A percentile compares a stretch with the other conserved stretches of the same genome.
These are phyloP conservation scores for Pelargonium citronellum DNA, from an alignment of 441 rosid genomes.

Conservation along the genomic window DNA sequence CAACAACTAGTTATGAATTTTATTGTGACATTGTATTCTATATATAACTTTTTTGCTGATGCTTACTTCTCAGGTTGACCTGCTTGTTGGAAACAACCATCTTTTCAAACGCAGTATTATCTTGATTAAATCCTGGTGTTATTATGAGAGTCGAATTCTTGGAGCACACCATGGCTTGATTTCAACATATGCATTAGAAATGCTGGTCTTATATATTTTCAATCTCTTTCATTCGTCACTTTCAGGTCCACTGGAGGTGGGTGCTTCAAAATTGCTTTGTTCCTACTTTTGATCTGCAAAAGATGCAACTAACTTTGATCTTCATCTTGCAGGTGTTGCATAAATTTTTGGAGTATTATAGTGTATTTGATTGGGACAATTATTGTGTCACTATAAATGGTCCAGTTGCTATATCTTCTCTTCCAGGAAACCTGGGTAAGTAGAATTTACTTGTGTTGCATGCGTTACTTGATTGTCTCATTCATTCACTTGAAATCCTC, in stretches of 20 bases:
- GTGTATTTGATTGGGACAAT: conserved; percentile 79
- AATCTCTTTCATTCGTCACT: conserved; percentile 67
- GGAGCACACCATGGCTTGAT: conserved; percentile 84
- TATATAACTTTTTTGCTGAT: neutral
- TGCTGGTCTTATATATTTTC: conserved; percentile 62
- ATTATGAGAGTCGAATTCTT: conserved; percentile 87
- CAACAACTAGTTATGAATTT: neutral
- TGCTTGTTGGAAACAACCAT: conserved; percentile 63
- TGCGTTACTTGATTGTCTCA: conserved; percentile 15
- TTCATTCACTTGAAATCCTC: conserved; percentile 8
- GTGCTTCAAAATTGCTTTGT: conserved; percentile 23
- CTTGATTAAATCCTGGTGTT: conserved; percentile 93
- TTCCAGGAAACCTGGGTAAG: conserved; percentile 52
- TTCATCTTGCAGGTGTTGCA: conserved; percentile 56
- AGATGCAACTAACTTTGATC: conserved; percentile 10
- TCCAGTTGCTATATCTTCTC: conserved; percentile 50
- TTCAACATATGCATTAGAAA: conserved; percentile 82
- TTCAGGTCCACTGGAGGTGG: conserved; percentile 70
- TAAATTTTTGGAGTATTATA: conserved; percentile 72
- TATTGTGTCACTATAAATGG: conserved; percentile 54
- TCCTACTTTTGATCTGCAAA: conserved; percentile 17
- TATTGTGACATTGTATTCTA: neutral
- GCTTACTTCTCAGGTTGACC: conserved; percentile 56
- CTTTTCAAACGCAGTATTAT: conserved; percentile 76
- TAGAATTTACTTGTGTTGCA: conserved; percentile 13